These are phyloP conservation scores for Protomyces arabidopsidicola DNA, from an alignment of 1,139 yeast genomes.

Conservation along the genomic window DNA sequence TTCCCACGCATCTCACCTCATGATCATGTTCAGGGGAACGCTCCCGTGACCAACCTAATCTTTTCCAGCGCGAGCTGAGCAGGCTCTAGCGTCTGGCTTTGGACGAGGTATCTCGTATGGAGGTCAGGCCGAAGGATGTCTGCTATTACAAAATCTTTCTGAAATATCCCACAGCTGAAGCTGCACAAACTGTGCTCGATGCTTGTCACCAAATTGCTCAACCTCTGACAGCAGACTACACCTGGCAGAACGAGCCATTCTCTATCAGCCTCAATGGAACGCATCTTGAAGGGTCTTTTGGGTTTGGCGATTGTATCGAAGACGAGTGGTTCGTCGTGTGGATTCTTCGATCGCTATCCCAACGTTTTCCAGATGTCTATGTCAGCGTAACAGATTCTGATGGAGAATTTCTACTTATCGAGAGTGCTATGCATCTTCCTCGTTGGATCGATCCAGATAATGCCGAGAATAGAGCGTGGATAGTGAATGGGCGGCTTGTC, in stretches of 20 bases:
- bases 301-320: conserved; percentile 45
- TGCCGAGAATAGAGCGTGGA: conserved; percentile 44
- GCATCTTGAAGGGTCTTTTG: conserved; percentile 44
- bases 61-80: background rate
- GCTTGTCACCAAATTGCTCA: conserved; percentile 15
- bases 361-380: conserved; percentile 42
- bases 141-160: conserved; percentile 2
- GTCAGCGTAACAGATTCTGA: conserved; percentile 52
- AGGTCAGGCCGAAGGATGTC: conserved; percentile 1
- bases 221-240: conserved; percentile 33
- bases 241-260: conserved; percentile 37
- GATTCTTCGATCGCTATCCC: conserved; percentile 44
- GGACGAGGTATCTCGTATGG: background rate
- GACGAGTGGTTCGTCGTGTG: conserved; percentile 50
- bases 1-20: background rate
- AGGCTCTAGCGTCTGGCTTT: too few relatives aligned
- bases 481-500: conserved; percentile 34
- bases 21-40: background rate
- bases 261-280: conserved; percentile 25
- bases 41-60: background rate
- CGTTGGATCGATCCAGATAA: conserved; percentile 46
- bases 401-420: conserved; percentile 54
- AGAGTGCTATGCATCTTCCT: conserved; percentile 47
- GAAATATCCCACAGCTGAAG: background rate
- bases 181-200: background rate